These are phyloP conservation scores for Globisporangium heterothallicum DNA, from an alignment of 352 stramenopile genomes.

Conservation along the genomic window DNA sequence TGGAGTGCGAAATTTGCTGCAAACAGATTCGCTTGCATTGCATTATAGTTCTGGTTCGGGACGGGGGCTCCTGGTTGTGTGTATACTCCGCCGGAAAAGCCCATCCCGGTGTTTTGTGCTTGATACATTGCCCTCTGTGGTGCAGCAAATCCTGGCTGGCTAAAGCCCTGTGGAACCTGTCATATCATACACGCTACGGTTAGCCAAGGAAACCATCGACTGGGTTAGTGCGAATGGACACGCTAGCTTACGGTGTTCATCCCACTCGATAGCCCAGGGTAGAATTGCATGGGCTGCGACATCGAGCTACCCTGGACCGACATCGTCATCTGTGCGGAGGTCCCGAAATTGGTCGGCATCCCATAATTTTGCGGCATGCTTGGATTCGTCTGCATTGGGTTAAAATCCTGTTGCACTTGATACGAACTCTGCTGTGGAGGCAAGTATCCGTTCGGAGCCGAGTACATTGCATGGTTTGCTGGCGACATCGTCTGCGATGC, in stretches of 20 bases:
- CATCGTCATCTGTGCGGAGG: slow-evolving; percentile 11
- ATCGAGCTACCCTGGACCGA: slow-evolving; percentile 1
- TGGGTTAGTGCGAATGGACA: not conserved
- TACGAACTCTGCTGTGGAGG: slow-evolving; percentile 26
- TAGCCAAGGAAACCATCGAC: not conserved
- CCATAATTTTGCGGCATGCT: slow-evolving; percentile 46
- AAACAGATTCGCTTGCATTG: slow-evolving; percentile 15
- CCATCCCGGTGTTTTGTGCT: slow-evolving; percentile 1
- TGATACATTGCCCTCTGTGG: slow-evolving; percentile 13
- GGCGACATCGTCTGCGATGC: slow-evolving; percentile 28
- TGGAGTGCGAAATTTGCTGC: slow-evolving; percentile 14
- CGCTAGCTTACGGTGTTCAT: slow-evolving; percentile 12
- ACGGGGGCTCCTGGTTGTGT: slow-evolving; percentile 6
- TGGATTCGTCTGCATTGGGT: slow-evolving; percentile 39
- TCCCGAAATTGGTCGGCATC: slow-evolving; percentile 20
- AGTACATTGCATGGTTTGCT: slow-evolving; percentile 38
- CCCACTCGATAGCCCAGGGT: slow-evolving; percentile 5
- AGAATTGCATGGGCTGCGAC: slow-evolving; percentile 9
- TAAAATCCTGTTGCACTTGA: slow-evolving; percentile 29
- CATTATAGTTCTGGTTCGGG: slow-evolving; percentile 31
- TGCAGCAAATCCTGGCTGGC: not conserved
- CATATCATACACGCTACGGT: not conserved
- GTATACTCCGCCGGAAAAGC: not conserved
- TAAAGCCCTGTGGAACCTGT: slow-evolving; percentile 9
- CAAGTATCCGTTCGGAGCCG: slow-evolving; percentile 43